Percentiles rank a stretch among this genome's conserved stretches.
Conservation (phyloP, 2,329 filamentous ascomycete species). For the Aspergillus fischeri region DNA sequence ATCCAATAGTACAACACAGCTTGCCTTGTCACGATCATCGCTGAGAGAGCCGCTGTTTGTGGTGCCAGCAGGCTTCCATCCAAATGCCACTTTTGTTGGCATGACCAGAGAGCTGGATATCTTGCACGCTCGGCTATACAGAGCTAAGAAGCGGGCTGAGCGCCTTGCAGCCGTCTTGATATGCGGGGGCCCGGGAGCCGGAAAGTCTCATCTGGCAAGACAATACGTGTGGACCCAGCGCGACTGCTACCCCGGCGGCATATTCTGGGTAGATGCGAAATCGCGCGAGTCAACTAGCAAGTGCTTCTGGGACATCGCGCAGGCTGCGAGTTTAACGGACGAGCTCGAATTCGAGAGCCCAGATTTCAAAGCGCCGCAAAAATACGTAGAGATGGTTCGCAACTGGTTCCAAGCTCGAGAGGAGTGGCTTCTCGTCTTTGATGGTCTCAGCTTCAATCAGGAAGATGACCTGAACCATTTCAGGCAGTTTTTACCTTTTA, state of each 20-base stretch:
- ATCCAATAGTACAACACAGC: slow-evolving; percentile 17
- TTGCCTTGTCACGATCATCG: slow-evolving; percentile 20
- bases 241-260: slow-evolving; percentile 58
- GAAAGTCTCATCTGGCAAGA: slow-evolving; percentile 65
- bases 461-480: slow-evolving; percentile 50
- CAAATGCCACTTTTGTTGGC: slow-evolving; percentile 61
- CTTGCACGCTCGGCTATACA: slow-evolving; percentile 58
- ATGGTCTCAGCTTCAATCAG: slow-evolving; percentile 61
- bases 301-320: slow-evolving; percentile 64
- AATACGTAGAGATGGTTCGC: slow-evolving; percentile 55
- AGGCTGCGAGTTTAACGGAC: slow-evolving; percentile 50
- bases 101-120: slow-evolving; percentile 55
- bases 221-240: slow-evolving; percentile 63
- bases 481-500: slow-evolving; percentile 61
- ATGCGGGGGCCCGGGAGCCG: slow-evolving; percentile 61
- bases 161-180: slow-evolving; percentile 63
- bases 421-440: slow-evolving; percentile 65
- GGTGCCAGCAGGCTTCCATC: slow-evolving; percentile 55
- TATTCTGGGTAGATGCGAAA: slow-evolving; percentile 67
- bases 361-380: slow-evolving; percentile 37
- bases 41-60: slow-evolving; percentile 36
- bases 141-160: slow-evolving; percentile 52
- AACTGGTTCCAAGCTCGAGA: slow-evolving; percentile 58
- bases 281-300: slow-evolving; percentile 56
- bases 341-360: slow-evolving; percentile 36